These are phyloP conservation scores for Stephania yunnanensis DNA, from an alignment of 164 flowering plant species.

Conservation along the genomic window DNA sequence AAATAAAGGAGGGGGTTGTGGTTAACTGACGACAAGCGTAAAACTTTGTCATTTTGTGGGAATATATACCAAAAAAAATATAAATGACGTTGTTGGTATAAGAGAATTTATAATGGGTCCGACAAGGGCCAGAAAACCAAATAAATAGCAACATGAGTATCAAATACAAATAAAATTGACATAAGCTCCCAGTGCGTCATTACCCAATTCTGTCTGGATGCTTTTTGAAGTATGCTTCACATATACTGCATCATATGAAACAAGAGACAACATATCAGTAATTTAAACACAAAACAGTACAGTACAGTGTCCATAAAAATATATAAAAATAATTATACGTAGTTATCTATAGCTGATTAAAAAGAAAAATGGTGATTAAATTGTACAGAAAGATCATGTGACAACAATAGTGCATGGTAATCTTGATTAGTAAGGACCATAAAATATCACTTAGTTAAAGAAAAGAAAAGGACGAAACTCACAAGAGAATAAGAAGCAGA, in stretches of 20 bases:
- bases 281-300: background rate
- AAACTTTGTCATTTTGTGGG: too few species aligned
- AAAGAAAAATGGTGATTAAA: background rate
- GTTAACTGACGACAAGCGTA: too few species aligned
- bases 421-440: too few species aligned
- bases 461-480: too few species aligned
- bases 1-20: too few species aligned
- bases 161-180: background rate
- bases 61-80: too few species aligned
- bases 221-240: slow-evolving; percentile 97
- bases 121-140: background rate
- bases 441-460: too few species aligned
- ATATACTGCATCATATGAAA: slow-evolving; percentile 54
- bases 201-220: slow-evolving; percentile 83
- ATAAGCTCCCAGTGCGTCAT: background rate
- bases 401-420: background rate
- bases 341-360: background rate
- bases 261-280: slow-evolving; percentile 14
- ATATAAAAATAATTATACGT: background rate
- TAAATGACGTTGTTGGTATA: too few species aligned
- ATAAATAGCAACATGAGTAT: background rate
- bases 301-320: background rate
- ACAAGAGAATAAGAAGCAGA: too few species aligned
- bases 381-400: background rate
- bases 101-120: too few species aligned